Evolutionary conservation across 2,329 filamentous ascomycete species (phyloP), one percentile per base, ranked within the genome.

Genomic region (Fusarium newnesense): DNA sequence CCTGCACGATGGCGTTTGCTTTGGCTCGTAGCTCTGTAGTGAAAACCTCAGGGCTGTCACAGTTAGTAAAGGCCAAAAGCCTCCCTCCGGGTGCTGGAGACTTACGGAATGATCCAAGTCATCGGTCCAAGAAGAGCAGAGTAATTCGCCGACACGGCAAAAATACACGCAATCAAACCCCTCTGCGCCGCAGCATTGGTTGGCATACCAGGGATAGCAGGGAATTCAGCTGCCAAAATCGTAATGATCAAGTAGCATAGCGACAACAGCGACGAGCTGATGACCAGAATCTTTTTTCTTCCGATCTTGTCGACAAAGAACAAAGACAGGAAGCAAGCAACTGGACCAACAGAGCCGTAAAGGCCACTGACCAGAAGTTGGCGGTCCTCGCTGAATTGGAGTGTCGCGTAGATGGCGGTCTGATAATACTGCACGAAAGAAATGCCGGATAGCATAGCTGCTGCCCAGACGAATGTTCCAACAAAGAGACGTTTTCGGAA

Each of bases 361-460:
- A 84, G 75, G 0, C 82, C 82, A 34, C 82, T 83, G 34, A 84
- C 80, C 0, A 84, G 80, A 2, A 84, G 78, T 28, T 84, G 82
- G 16, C 77, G 76, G 40, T 80, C 79, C 60, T 84, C 73, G 19
- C 72, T 73, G 65, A 80, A 84, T 49, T 82, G 81, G 0, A 84
- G 79, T 1, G 82, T 84, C 1, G 82, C 81, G 52, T 84, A 84
- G 57, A 84, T 84, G 9, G 82, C 81, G 0, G 82, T 84, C 69
- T 84, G 82, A 59, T 81, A 84, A 37, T 84, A 84, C 69, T 84
- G 82, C 3, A 84, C 83, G n/a, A 84, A 84, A 0, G 81, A 83
- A 39, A 84, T 84, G 2, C 82, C 82, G 1, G 81, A 82, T 3
- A 84, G 37, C 82, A 84, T 84, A 5, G 82, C 82, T 0, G 82